Evolutionary conservation across 495 filamentous ascomycete species (phyloP).

Genomic region (Penicillium pulvis): DNA sequence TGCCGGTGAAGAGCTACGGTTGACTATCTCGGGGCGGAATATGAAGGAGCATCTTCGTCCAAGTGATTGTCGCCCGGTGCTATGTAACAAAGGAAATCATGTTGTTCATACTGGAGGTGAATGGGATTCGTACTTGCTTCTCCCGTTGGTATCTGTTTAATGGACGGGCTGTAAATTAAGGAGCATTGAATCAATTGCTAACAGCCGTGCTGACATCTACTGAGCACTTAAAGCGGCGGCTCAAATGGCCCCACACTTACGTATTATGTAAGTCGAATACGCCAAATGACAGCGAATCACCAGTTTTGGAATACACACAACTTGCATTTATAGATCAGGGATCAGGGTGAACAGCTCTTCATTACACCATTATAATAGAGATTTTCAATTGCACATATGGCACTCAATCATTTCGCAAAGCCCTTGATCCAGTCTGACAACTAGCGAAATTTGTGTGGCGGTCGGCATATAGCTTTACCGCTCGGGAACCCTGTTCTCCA

Average conservation of each 20-base stretch:
- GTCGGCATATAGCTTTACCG: neutral
- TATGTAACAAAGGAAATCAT: neutral
- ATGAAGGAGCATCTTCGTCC: neutral
- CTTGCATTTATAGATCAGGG: neutral
- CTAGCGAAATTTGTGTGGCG: no score
- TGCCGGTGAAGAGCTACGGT: constrained; percentile 1
- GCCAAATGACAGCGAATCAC: neutral
- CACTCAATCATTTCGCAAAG: no score
- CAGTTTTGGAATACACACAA: neutral
- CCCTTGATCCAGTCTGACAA: no score
- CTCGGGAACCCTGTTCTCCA: neutral
- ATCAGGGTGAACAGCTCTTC: no score
- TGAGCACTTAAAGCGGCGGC: no score
- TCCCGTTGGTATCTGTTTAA: neutral
- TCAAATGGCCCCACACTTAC: no score
- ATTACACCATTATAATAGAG: no score
- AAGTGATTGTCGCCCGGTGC: neutral
- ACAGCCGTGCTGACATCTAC: no score
- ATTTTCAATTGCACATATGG: no score
- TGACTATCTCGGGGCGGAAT: neutral
- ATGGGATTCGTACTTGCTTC: neutral
- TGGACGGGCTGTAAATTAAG: no score
- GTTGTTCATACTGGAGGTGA: neutral
- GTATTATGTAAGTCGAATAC: neutral
- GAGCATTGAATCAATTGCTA: no score